Base-by-base conservation (phyloP, 148 eudicot genomes). In the Fagopyrum esculentum region DNA sequence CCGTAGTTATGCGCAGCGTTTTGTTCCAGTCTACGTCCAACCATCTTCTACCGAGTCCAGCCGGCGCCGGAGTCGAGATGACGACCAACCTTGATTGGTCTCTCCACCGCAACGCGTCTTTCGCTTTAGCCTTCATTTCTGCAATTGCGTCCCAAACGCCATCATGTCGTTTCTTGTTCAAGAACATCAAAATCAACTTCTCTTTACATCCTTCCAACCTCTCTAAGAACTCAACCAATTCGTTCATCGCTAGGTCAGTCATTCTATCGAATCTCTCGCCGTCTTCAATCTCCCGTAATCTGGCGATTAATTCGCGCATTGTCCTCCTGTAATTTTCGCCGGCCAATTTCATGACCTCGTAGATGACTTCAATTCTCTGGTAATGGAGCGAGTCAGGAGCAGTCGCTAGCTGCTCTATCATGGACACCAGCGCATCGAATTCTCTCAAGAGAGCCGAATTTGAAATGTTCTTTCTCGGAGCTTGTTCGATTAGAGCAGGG, bases 251-350 rank as follows among this genome's bases (percentile, higher is more conserved):
- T 1, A 69, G 84, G 3, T 55, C 63, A 11, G 73, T 81, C 74
- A 89, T 71, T 48, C 76, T 74, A 0, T 44, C 49, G 0, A 88
- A 43, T 11, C 80, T 51, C 16, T 4, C n/a, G 16, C 60, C 50
- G 1, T 51, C 78, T 0, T 77, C 49, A 5, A 85, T 70, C 73
- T 85, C 85, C 16, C 71, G 72, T 52, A 89, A 72, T 74, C 82
- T 72, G 0, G 29, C 9, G 17, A 8, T 29, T 10, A 89, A 74
- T 4, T 83, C 87, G 6, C 87, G 76, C 72, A 86, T 80, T 7
- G 80, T 78, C 45, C 83, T 64, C 4, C 97, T 77, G 71, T 91
- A 91, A 78, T 91, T 92, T 73, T 89, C 88, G 0, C 87, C 83
- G 2, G 87, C 79, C 6, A 88, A 56, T 73, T 84, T 85, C 57